Conservation (phyloP, 257 asterid species). For the Plantago elongata region DNA sequence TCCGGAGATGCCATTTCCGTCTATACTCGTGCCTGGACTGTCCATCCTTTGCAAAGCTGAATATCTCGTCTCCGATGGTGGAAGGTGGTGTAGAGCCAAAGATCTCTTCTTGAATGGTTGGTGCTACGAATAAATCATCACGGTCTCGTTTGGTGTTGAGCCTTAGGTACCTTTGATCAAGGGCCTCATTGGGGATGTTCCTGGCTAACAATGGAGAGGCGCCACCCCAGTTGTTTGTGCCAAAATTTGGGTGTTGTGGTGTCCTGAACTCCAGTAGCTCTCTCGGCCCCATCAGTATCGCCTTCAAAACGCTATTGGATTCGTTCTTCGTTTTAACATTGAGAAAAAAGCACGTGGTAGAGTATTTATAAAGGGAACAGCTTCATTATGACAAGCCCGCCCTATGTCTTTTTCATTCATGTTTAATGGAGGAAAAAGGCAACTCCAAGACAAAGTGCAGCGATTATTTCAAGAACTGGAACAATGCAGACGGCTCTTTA, state of each 20-base stretch:
- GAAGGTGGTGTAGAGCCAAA: slow-evolving; percentile 21
- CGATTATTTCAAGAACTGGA: slow-evolving; percentile 33
- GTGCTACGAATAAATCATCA: slow-evolving; percentile 34
- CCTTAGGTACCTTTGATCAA: slow-evolving; percentile 46
- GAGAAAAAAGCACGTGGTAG: too few species aligned
- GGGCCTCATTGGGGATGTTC: slow-evolving; percentile 51
- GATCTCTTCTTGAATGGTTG: slow-evolving; percentile 27
- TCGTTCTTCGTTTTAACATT: too few species aligned
- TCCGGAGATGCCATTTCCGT: slow-evolving; percentile 34
- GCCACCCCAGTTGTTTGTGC: slow-evolving; percentile 79
- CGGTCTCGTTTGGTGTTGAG: slow-evolving; percentile 36
- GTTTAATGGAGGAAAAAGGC: neutral
- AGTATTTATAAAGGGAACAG: neutral
- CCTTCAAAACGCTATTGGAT: too few species aligned
- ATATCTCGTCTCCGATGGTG: slow-evolving; percentile 33
- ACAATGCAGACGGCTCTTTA: slow-evolving; percentile 14
- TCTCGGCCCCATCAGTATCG: slow-evolving; percentile 29
- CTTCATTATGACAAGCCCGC: slow-evolving; percentile 13
- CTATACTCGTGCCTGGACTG: slow-evolving; percentile 14
- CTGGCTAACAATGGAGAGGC: slow-evolving; percentile 71
- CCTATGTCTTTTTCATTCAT: neutral
- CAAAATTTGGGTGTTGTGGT: slow-evolving; percentile 60
- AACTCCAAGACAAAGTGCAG: slow-evolving; percentile 9
- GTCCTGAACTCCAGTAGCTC: slow-evolving; percentile 51
- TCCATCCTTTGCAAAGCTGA: slow-evolving; percentile 19